Base-by-base conservation (phyloP, 176 grass and related monocot genomes). In the Zizania latifolia region DNA sequence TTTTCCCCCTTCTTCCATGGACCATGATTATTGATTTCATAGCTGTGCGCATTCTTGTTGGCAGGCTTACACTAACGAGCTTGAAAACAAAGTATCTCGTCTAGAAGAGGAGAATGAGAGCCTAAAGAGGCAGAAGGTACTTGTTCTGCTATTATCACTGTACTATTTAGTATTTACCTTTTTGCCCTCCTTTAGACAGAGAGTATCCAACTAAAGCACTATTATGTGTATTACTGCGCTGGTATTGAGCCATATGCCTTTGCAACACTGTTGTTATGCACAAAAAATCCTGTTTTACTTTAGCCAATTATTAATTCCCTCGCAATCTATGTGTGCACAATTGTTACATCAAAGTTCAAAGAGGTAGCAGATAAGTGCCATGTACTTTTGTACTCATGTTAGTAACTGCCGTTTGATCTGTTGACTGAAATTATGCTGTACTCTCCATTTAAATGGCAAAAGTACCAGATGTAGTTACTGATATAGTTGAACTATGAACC, bases 61-160 rank as follows among this genome's bases (percentile, higher is more conserved):
- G 60, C 58, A 97, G 94, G 94, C 94, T 46, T 97, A 97, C 78
- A 97, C 91, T 57, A 97, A 93, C 61, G 94, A 97, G 78, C 83
- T 97, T 44, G 94, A 97, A 89, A 93, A 93, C 64, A 97, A 97
- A 83, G 83, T 97, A 23, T 89, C 84, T 62, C 86, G 62, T 34
- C 60, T 93, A 81, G 88, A 93, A 80, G 88, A 87, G 62, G 91
- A 93, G 81, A 97, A 93, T 27, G 86, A 87, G 35, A 86, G 71
- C 68, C 63, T 97, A 70, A 97, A 93, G 78, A 97, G 85, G 73
- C 90, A 93, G 24, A 93, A 97, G 94, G 94, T 93, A 84, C 14
- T 29, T 79, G 62, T 39, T 53, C 17, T 86, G 55, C 55, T 58
- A 16, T 74, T 90, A 13, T 35, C 9, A 13, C 72, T 26, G 24